Percentiles rank a stretch among this genome's conserved stretches.
These are phyloP conservation scores for Sporothrix schenckii DNA, from an alignment of 2,329 filamentous ascomycete genomes.

Conservation along the genomic window DNA sequence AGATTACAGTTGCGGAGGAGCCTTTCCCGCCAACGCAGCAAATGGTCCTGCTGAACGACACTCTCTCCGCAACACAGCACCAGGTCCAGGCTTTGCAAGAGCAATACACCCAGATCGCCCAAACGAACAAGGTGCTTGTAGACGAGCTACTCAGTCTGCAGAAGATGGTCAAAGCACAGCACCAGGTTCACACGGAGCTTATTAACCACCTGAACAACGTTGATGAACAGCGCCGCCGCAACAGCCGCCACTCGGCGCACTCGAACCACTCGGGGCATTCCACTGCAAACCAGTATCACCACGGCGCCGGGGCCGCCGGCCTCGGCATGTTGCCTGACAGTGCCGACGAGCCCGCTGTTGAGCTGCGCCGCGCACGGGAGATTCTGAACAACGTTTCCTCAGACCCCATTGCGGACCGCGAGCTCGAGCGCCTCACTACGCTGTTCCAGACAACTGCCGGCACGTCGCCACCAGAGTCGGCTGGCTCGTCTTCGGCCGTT, in stretches of 20 bases:
- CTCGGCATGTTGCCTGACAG: constrained; percentile 51
- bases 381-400: constrained; percentile 57
- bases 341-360: constrained; percentile 52
- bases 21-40: constrained; percentile 81
- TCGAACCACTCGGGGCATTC: constrained; percentile 46
- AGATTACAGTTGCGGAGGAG: constrained; percentile 65
- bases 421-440: constrained; percentile 59
- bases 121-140: constrained; percentile 64
- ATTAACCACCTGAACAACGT: constrained; percentile 58
- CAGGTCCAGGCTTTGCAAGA: constrained; percentile 88
- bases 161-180: constrained; percentile 62
- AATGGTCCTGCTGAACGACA: constrained; percentile 84
- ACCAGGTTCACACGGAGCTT: constrained; percentile 61
- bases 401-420: constrained; percentile 57
- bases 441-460: constrained; percentile 51
- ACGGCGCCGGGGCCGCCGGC: constrained; percentile 40
- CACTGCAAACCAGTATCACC: constrained; percentile 47
- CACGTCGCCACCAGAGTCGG: constrained; percentile 56
- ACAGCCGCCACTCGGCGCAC: constrained; percentile 46
- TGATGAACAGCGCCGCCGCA: constrained; percentile 50
- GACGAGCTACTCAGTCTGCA: constrained; percentile 64
- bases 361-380: constrained; percentile 60
- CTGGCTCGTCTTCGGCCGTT: constrained; percentile 55
- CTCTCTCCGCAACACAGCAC: constrained; percentile 85
- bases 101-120: constrained; percentile 75